phyloP scores from a whole-genome alignment of 2,329 filamentous ascomycete species.

The Fusarium cyanostomum region DNA sequence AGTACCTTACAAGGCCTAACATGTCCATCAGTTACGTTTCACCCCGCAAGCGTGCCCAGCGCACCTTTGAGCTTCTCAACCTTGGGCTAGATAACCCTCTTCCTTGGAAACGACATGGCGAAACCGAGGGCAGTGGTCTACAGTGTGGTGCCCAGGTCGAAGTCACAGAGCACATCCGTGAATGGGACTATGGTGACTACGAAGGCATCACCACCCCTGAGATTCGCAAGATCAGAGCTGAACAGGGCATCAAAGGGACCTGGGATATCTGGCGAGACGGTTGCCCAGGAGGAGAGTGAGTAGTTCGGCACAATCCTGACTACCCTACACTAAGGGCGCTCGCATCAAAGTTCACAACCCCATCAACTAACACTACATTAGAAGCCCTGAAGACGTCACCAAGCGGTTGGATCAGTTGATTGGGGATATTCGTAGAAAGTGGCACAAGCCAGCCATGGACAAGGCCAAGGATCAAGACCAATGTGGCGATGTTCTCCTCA shows the following conservation, averaged over 20 bases:
- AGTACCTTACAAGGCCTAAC: conserved; percentile 1
- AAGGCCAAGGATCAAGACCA: conserved; percentile 54
- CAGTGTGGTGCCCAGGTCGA: conserved; percentile 69
- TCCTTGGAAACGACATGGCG: conserved; percentile 72
- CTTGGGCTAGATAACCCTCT: conserved; percentile 73
- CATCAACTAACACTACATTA: conserved; percentile 44
- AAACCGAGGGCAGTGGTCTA: conserved; percentile 49
- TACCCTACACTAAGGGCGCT: conserved; percentile 7
- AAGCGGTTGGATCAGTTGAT: conserved; percentile 80
- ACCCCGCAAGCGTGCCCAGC: conserved; percentile 83
- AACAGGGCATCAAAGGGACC: conserved; percentile 63
- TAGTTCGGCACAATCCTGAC: conserved; percentile 25
- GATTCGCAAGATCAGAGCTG: conserved; percentile 67
- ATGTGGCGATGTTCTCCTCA: conserved; percentile 62
- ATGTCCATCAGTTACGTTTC: conserved; percentile 75
- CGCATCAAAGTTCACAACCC: not conserved
- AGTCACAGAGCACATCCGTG: conserved; percentile 76
- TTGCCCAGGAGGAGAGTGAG: conserved; percentile 84
- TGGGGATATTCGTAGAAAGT: conserved; percentile 73
- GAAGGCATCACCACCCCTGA: conserved; percentile 80
- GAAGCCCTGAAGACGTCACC: conserved; percentile 77
- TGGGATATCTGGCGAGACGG: conserved; percentile 96
- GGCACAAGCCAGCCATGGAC: conserved; percentile 70
- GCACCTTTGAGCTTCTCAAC: conserved; percentile 88
- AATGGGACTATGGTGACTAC: conserved; percentile 91